Percentiles rank a stretch among this genome's conserved stretches.
Conservation (phyloP, 2,329 filamentous ascomycete genomes). For the Talaromyces sp. region DNA sequence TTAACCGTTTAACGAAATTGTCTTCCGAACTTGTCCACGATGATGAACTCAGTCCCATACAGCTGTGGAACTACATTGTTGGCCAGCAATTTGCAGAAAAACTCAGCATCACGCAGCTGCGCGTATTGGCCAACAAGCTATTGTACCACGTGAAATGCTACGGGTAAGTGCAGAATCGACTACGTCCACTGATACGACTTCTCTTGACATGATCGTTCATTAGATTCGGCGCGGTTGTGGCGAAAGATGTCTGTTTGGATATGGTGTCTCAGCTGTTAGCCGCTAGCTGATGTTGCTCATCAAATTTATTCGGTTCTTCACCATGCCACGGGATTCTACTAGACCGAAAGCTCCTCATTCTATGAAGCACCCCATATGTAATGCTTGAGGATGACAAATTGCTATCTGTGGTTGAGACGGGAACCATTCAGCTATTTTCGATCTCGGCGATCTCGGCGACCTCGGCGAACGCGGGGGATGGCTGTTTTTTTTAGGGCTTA, state of each 20-base stretch:
- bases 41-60: slow-evolving; percentile 34
- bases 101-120: slow-evolving; percentile 23
- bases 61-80: slow-evolving; percentile 32
- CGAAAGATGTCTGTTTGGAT: not conserved
- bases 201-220: not conserved
- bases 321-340: not conserved
- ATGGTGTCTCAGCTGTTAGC: not conserved
- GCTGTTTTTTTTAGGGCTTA: not conserved
- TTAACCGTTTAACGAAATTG: slow-evolving; percentile 20
- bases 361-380: too few species aligned
- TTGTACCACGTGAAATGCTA: slow-evolving; percentile 30
- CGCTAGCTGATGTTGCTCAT: not conserved
- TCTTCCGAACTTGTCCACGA: slow-evolving; percentile 20
- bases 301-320: not conserved
- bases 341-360: not conserved
- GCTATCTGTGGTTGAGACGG: not conserved
- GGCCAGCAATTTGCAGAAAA: slow-evolving; percentile 24
- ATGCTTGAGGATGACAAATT: too few species aligned
- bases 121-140: slow-evolving; percentile 24
- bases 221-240: slow-evolving; percentile 10
- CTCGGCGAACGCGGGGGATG: not conserved
- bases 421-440: not conserved
- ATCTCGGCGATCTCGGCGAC: not conserved
- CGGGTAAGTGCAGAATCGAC: slow-evolving; percentile 26
- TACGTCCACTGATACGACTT: not conserved